These are phyloP conservation scores for Nothopassalora personata DNA, from an alignment of 2,329 filamentous ascomycete genomes.

Conservation along the genomic window DNA sequence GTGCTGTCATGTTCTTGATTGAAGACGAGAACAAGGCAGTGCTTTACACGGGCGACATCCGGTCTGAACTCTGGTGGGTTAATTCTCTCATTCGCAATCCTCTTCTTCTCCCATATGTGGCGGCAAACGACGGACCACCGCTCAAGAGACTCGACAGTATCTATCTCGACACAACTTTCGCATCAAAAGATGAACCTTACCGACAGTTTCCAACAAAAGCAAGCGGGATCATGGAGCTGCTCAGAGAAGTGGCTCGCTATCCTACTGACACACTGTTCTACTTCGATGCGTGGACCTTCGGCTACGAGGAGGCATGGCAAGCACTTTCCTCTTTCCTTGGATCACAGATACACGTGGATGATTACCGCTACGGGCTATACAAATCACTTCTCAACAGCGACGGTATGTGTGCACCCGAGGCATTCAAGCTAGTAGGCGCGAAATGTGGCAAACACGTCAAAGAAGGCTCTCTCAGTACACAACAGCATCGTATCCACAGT, in stretches of 20 bases:
- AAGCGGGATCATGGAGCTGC: slow-evolving; percentile 67
- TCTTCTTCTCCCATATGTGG: slow-evolving; percentile 62
- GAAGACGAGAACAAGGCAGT: slow-evolving; percentile 67
- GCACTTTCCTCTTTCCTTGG: slow-evolving; percentile 66
- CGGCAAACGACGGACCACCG: slow-evolving; percentile 43
- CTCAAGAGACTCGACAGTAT: slow-evolving; percentile 68
- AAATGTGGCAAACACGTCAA: slow-evolving; percentile 66
- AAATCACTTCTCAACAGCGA: slow-evolving; percentile 47
- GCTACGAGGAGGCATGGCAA: slow-evolving; percentile 89
- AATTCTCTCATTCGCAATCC: slow-evolving; percentile 67
- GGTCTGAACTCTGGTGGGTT: slow-evolving; percentile 83
- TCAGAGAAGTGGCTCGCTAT: slow-evolving; percentile 63
- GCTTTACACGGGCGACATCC: slow-evolving; percentile 83
- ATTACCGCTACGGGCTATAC: slow-evolving; percentile 73
- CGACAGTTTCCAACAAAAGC: slow-evolving; percentile 59
- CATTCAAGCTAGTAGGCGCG: slow-evolving; percentile 65
- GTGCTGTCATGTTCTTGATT: slow-evolving; percentile 88
- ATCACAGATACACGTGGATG: slow-evolving; percentile 73
- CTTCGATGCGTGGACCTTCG: slow-evolving; percentile 84
- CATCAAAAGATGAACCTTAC: slow-evolving; percentile 46
- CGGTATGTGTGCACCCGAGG: slow-evolving; percentile 49
- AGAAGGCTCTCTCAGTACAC: slow-evolving; percentile 64
- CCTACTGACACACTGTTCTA: slow-evolving; percentile 73
- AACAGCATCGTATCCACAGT: slow-evolving; percentile 66
- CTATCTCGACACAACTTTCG: slow-evolving; percentile 85